These are phyloP conservation scores for Microglena sp. DNA, from an alignment of 139 green algal genomes.

Conservation along the genomic window DNA sequence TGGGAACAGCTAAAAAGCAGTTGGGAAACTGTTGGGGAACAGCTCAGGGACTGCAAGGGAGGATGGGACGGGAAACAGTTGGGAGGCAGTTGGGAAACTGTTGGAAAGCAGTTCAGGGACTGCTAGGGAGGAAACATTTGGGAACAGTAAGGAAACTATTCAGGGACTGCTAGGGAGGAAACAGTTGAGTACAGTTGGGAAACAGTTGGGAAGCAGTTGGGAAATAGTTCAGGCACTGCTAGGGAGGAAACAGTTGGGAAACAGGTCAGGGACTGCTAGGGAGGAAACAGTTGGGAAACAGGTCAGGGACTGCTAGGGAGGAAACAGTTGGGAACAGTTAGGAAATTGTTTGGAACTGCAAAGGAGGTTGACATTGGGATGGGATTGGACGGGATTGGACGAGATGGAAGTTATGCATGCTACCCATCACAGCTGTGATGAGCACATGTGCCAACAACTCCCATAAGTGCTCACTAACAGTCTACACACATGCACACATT, in stretches of 20 bases:
- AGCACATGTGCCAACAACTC: no score
- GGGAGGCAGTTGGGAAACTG: not conserved
- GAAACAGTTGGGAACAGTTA: conserved; percentile 69
- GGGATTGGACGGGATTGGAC: no score
- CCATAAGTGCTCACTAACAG: no score
- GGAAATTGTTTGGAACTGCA: not conserved
- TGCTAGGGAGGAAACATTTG: not conserved
- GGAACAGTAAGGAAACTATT: not conserved
- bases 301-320: conserved; percentile 69
- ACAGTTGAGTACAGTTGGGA: no score
- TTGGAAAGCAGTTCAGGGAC: conserved; percentile 82
- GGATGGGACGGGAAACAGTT: conserved; percentile 70
- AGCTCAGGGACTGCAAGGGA: conserved; percentile 76
- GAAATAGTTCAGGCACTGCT: conserved; percentile 85
- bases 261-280: no score
- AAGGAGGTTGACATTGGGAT: no score
- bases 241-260: no score
- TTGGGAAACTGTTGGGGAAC: conserved; percentile 68
- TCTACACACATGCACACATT: no score
- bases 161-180: not conserved
- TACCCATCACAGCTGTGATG: no score
- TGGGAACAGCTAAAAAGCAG: no score
- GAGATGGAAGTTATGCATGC: no score
- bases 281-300: no score
- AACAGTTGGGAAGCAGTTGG: conserved; percentile 59